These are phyloP conservation scores for Boeremia lycopersici DNA, from an alignment of 2,329 filamentous ascomycete species.

Conservation along the genomic window DNA sequence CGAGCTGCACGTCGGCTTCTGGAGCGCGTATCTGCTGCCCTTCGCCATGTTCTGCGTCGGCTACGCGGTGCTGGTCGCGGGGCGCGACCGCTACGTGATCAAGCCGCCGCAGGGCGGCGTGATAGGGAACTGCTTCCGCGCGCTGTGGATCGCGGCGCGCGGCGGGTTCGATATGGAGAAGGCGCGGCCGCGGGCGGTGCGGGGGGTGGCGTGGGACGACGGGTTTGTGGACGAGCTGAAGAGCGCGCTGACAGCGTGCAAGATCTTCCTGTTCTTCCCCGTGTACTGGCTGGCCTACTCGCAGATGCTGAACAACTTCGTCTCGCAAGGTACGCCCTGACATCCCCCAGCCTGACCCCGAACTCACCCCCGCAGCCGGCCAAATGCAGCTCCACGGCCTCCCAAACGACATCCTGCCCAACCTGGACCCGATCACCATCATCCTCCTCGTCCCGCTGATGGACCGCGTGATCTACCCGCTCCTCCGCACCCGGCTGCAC, in stretches of 20 bases:
- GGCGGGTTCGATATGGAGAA: constrained; percentile 61
- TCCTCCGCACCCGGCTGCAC: constrained; percentile 48
- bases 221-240: constrained; percentile 75
- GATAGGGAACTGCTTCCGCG: constrained; percentile 59
- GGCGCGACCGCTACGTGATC: constrained; percentile 44
- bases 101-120: constrained; percentile 47
- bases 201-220: constrained; percentile 65
- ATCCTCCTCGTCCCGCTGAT: constrained; percentile 55
- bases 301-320: constrained; percentile 57
- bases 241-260: constrained; percentile 69
- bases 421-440: constrained; percentile 55
- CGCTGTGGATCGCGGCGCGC: constrained; percentile 62
- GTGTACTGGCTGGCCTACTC: constrained; percentile 54
- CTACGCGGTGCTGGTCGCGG: constrained; percentile 56
- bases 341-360: neutral
- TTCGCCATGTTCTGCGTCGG: constrained; percentile 70
- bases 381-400: constrained; percentile 55
- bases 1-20: constrained; percentile 72
- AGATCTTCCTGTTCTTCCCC: constrained; percentile 65
- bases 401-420: constrained; percentile 57
- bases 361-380: constrained; percentile 39
- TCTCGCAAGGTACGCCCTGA: constrained; percentile 49
- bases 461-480: constrained; percentile 54
- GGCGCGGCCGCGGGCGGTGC: constrained; percentile 65
- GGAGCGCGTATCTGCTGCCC: constrained; percentile 69